phyloP scores from a whole-genome alignment of 257 asterid genomes.

The Mitragyna speciosa region DNA sequence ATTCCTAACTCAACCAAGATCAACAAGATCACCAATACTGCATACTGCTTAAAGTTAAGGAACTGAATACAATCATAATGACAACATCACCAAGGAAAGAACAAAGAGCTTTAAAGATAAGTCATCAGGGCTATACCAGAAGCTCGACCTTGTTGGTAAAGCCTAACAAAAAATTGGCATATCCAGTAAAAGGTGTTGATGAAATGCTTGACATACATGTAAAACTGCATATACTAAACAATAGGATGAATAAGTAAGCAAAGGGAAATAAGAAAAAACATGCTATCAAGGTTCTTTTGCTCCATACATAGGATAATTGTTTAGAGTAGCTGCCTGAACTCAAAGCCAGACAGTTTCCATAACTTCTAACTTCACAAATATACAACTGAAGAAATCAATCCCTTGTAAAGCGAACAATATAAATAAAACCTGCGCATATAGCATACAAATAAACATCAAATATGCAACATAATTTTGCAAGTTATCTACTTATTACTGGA shows the following conservation, averaged over 20 bases:
- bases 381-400: background rate
- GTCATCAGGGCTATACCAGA: background rate
- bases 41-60: conserved; percentile 77
- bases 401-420: background rate
- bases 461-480: background rate
- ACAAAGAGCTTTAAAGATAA: background rate
- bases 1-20: conserved; percentile 77
- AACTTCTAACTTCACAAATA: background rate
- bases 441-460: background rate
- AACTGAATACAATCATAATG: conserved; percentile 33
- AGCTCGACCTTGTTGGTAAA: background rate
- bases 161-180: background rate
- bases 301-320: too few relatives aligned
- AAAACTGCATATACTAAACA: background rate
- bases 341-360: background rate
- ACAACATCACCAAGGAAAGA: conserved; percentile 4
- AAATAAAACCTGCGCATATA: background rate
- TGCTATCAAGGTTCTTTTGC: background rate
- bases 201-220: background rate
- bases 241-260: background rate
- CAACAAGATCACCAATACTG: conserved; percentile 70
- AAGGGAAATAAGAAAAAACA: background rate
- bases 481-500: background rate
- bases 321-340: background rate
- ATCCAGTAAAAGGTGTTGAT: background rate